Percentiles rank a stretch among this genome's conserved stretches.
phyloP scores from a whole-genome alignment of 2,329 filamentous ascomycete species.

The Penicillium crustosum region DNA sequence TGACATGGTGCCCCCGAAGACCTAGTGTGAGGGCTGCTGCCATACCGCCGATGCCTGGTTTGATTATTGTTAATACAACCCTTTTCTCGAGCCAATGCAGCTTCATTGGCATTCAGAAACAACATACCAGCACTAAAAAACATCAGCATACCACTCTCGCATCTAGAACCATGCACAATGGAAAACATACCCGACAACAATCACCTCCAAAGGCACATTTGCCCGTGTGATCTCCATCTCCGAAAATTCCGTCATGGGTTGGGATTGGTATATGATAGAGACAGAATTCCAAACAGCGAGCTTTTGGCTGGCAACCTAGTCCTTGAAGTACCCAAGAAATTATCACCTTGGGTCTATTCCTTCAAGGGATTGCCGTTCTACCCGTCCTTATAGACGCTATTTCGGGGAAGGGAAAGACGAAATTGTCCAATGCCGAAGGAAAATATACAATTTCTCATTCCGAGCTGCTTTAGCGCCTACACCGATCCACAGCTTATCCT shows the following conservation, averaged over 20 bases:
- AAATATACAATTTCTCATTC: neutral
- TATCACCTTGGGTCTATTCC: neutral
- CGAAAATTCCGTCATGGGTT: neutral
- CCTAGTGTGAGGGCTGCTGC: slow-evolving; percentile 38
- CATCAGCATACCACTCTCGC: slow-evolving; percentile 9
- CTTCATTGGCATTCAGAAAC: neutral
- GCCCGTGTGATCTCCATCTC: slow-evolving; percentile 27
- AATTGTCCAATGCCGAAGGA: neutral
- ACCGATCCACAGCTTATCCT: neutral
- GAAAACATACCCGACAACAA: slow-evolving; percentile 36
- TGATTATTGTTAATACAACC: neutral
- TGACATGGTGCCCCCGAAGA: slow-evolving; percentile 34
- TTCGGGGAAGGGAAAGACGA: neutral
- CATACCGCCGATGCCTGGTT: slow-evolving; percentile 38
- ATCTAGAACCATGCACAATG: neutral
- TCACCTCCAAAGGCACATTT: slow-evolving; percentile 31
- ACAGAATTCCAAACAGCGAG: neutral
- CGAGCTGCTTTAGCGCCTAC: neutral
- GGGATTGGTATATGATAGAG: neutral
- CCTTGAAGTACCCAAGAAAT: neutral
- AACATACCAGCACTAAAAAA: slow-evolving; percentile 31
- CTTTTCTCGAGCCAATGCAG: neutral
- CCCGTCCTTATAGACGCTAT: neutral
- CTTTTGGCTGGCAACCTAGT: neutral
- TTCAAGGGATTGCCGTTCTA: neutral